Evolutionary conservation across 805 yeast genomes (phyloP), one percentile per base, ranked within the genome.

Genomic region (Metschnikowia lochheadii): DNA sequence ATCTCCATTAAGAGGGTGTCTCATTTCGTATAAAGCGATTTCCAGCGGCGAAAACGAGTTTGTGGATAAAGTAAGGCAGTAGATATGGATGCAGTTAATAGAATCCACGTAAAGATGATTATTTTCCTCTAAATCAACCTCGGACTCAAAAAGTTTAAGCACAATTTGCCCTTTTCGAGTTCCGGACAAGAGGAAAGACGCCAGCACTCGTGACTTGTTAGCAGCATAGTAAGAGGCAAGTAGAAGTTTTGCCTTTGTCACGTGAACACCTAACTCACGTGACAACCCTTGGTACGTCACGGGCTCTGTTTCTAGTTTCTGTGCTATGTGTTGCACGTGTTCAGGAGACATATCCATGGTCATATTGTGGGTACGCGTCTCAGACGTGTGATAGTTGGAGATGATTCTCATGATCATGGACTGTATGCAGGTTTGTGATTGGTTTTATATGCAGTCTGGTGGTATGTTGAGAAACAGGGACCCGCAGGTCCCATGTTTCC

Each of bases 221-320:
- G 65, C 56, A 5, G 57, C 53, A 54, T 70, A 75, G 58, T 68
- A 79, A 3, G 69, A 61, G 52, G 64, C 64, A 26, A 80, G 65
- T 5, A 70, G 48, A 21, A 48, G 55, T 56, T 78, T 79, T 14
- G 83, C 71, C 33, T 66, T 66, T 20, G 59, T 43, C 2, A 66
- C 69, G 43, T 73, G 70, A 8, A 78, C 60, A n/a, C 62, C 61
- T 46, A 76, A 56, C 6, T 64, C 66, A 41, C 80, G 63, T 3
- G 81, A 65, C 6, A 77, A 63, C 6, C 70, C 60, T 44, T 71
- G 72, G 55, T 75, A 79, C 0, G 78, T 76, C 40, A 75, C 72
- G 21, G 50, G 52, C 1, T 34, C 49, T 0, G 43, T 44, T 33
- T 57, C 53, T 23, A 57, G 53, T 1, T 43, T 29, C n/a, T 17